Base-by-base conservation (phyloP, 345 rosid genomes). In the Syzygium oleosum region DNA sequence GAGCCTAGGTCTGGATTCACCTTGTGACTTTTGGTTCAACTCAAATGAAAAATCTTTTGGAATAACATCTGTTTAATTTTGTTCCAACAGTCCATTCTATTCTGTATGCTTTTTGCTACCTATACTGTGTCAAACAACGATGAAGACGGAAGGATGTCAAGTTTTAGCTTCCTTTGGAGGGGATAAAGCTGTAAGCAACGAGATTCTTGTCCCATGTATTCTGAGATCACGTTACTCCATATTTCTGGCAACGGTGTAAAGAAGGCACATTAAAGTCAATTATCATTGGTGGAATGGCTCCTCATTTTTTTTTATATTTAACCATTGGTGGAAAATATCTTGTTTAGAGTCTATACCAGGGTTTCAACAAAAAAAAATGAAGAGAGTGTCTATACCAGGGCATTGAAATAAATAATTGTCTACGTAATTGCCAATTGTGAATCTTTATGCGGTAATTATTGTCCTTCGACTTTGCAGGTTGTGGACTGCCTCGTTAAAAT, bases 41-140 rank as follows among this genome's bases (percentile, higher is more conserved):
- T 59, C 38, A 53, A 73, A 73, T 38, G 22, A 73, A 38, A 73
- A 73, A 73, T 38, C 83, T 41, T 38, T 7, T 73, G 49, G 27
- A 73, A 0, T 73, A 73, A 73, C 83, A 73, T 73, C 49, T 73
- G 49, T 73, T 73, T 73, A 0, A 34, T 73, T 56, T 51, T 85
- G 53, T 65, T 49, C 21, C 55, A 52, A 77, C 97, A 95, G 99
- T 85, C 96, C 98, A 22, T 96, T 95, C 87, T 88, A 91, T 89
- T 92, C 98, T 29, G 80, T 91, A 31, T 93, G 95, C 92, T 95
- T 98, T 95, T 87, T 96, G 90, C 97, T 96, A 85, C 98, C 99
- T 80, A 88, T 98, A 95, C 93, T 98, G 73, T 98, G 98, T 90
- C 99, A 98, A 92, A 92, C 94, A 73, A 95, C 99, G 83, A 93